Conservation (phyloP, 2,329 filamentous ascomycete genomes). For the Talaromyces sp. region DNA sequence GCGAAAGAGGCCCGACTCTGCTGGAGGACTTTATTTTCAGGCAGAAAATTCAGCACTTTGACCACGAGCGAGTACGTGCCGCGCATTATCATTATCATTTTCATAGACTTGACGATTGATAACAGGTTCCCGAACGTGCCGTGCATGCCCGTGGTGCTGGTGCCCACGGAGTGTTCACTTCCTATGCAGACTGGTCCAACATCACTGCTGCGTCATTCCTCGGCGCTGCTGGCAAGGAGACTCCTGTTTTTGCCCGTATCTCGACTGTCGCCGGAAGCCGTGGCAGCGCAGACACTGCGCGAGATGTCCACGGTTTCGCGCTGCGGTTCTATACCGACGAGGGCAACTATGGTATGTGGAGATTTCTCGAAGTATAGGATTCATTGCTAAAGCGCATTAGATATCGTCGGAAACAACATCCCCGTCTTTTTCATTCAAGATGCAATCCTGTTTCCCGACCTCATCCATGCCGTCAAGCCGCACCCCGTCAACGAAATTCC, state of each 20-base stretch:
- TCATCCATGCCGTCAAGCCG: slow-evolving; percentile 37
- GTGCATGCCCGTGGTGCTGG: slow-evolving; percentile 65
- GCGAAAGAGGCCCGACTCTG: slow-evolving; percentile 60
- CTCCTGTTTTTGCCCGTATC: slow-evolving; percentile 64
- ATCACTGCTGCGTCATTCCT: slow-evolving; percentile 65
- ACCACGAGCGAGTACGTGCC: slow-evolving; percentile 59
- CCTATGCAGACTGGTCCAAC: slow-evolving; percentile 62
- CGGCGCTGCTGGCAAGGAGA: slow-evolving; percentile 52
- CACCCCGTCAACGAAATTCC: slow-evolving; percentile 38
- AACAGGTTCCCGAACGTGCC: slow-evolving; percentile 55
- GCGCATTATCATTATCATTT: background rate
- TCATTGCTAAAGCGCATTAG: slow-evolving; percentile 8
- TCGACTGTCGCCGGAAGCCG: slow-evolving; percentile 67
- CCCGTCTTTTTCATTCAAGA: slow-evolving; percentile 40
- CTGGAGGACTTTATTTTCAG: slow-evolving; percentile 69
- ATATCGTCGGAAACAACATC: slow-evolving; percentile 38
- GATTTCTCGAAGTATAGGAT: background rate
- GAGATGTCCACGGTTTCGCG: slow-evolving; percentile 70
- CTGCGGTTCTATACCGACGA: slow-evolving; percentile 66
- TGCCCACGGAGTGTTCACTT: slow-evolving; percentile 65
- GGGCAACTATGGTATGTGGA: slow-evolving; percentile 52
- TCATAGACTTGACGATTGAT: background rate
- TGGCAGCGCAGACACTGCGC: slow-evolving; percentile 63
- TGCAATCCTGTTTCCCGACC: slow-evolving; percentile 36
- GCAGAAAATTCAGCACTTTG: slow-evolving; percentile 66